Conservation (phyloP, 139 green algal species). For the Chloropicon primus region DNA sequence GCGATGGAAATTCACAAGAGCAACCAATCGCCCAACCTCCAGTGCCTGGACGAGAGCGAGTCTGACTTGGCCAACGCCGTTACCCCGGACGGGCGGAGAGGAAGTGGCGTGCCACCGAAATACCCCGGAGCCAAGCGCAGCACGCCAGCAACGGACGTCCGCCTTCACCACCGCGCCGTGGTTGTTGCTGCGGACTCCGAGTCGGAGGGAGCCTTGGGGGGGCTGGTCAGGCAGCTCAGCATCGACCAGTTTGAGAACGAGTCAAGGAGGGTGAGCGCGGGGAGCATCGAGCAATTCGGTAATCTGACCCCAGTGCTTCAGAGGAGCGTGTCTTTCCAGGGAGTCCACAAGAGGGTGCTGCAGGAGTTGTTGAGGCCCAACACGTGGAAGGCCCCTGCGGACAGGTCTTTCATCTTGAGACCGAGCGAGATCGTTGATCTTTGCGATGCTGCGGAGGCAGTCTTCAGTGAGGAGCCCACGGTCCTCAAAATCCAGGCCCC, state of each 20-base stretch:
- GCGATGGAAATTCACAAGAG: slow-evolving; percentile 51
- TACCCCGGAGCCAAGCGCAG: not conserved
- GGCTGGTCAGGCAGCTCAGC: slow-evolving; percentile 81
- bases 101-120: not conserved
- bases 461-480: slow-evolving; percentile 70
- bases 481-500: slow-evolving; percentile 77
- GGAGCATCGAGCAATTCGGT: not conserved
- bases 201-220: slow-evolving; percentile 34
- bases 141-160: slow-evolving; percentile 37
- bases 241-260: slow-evolving; percentile 99
- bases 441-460: slow-evolving; percentile 73
- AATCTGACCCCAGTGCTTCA: not conserved
- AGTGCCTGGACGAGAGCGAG: slow-evolving; percentile 33
- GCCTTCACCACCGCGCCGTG: slow-evolving; percentile 80
- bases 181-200: slow-evolving; percentile 59
- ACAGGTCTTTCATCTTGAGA: slow-evolving; percentile 53
- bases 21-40: slow-evolving; percentile 35
- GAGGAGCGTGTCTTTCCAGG: slow-evolving; percentile 20
- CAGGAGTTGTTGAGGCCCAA: slow-evolving; percentile 36
- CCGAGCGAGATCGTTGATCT: slow-evolving; percentile 76
- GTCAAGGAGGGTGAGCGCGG: slow-evolving; percentile 15
- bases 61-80: not conserved
- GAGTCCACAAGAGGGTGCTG: slow-evolving; percentile 78
- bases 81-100: not conserved
- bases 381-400: slow-evolving; percentile 37